Evolutionary conservation across 768 basidiomycete genomes (phyloP).

Genomic region (Lactarius hatsudake): DNA sequence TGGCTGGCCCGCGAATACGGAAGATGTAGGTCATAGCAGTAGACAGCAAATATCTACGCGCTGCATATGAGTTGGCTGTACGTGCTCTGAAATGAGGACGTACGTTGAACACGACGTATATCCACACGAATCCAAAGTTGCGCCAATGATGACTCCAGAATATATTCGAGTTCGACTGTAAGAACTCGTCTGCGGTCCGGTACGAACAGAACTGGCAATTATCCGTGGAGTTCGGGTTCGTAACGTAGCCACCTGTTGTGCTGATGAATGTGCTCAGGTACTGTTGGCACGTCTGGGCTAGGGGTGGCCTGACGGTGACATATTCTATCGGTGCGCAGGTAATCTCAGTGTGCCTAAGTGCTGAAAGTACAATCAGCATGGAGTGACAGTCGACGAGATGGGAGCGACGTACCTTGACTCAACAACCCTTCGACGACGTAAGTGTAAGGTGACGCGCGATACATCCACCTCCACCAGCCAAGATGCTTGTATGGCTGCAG

Average conservation of each 20-base stretch:
- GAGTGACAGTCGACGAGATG: background rate
- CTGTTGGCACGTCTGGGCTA: constrained; percentile 44
- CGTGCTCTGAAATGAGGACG: constrained; percentile 26
- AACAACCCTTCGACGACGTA: constrained; percentile 41
- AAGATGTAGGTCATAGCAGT: constrained; percentile 56
- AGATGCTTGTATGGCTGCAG: constrained; percentile 45
- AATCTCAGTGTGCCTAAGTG: constrained; percentile 48
- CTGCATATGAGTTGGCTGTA: background rate
- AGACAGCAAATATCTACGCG: constrained; percentile 44
- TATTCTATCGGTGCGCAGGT: constrained; percentile 60
- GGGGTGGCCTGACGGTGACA: constrained; percentile 48
- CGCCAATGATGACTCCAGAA: constrained; percentile 51
- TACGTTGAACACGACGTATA: constrained; percentile 45
- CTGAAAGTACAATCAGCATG: constrained; percentile 34
- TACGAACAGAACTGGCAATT: constrained; percentile 55
- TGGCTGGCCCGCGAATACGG: constrained; percentile 39
- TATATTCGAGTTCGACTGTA: constrained; percentile 57
- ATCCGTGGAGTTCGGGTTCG: constrained; percentile 38
- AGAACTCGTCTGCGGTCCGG: constrained; percentile 55
- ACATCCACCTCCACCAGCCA: constrained; percentile 47
- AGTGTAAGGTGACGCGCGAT: constrained; percentile 35
- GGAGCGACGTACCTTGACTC: constrained; percentile 43
- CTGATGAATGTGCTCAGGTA: constrained; percentile 46
- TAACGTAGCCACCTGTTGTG: constrained; percentile 47
- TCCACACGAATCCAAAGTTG: constrained; percentile 46